Base-by-base conservation (phyloP, 2,329 filamentous ascomycete species). In the Sclerotinia sclerotiorum region DNA sequence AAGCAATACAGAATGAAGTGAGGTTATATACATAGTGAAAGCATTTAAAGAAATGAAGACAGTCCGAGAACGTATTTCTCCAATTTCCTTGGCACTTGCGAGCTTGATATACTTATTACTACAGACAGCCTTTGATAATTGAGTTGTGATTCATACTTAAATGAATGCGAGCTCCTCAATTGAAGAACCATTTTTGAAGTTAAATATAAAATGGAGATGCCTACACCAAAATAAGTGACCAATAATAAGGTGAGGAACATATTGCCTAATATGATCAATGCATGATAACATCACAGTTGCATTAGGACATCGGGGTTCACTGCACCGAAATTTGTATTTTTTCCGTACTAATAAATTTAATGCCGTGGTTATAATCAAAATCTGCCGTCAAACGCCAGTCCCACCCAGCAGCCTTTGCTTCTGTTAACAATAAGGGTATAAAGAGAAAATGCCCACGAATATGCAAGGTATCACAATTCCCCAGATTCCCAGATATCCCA, bases 261-360 rank as follows among this genome's bases (percentile, higher is more conserved):
- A 58, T 35, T 60, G 63, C 27, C 44, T 49, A 58, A 44, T 39
- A 29, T 54, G 24, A 54, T 65, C 49, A 27, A 29, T 52, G 35
- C 61, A 58, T 56, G 42, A 39, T 35, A 39, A 24, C 24, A 61
- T 67, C 56, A 61, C 65, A 29, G 55, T 61, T 67, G 65, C 39
- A 57, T 64, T 27, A 69, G 56, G 27, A 56, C 17, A 65, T 71
- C 71, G 71, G 71, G 52, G 49, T 44, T 49, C 39, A 56, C 65
- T 72, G 62, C 44, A 55, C 71, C 71, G 71, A 72, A 65, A 32
- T 63, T 21, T 63, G 29, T 67, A 69, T 71, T 72, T 70, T 42
- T 68, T 71, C 71, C 71, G 71, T 49, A 63, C 48, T 35, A 60
- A 44, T 19, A 24, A 48, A 46, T 32, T 65, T 46, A 24, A 58